phyloP scores from a whole-genome alignment of 495 filamentous ascomycete genomes.

The Cercophora sp. region DNA sequence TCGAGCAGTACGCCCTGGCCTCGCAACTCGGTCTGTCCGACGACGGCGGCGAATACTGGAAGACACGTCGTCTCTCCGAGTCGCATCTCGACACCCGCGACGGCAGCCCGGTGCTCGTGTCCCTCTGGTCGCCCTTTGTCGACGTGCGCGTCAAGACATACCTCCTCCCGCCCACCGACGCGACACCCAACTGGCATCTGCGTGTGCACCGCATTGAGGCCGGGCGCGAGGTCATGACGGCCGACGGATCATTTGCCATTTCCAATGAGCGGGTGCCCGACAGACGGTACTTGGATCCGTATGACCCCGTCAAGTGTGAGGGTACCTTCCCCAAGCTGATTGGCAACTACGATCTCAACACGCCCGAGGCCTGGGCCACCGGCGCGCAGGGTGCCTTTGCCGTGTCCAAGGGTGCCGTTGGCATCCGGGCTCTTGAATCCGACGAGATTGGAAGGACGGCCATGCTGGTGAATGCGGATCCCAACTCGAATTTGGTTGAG shows the following conservation, averaged over 20 bases:
- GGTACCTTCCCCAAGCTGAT: conserved; percentile 50
- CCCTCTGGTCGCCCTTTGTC: conserved; percentile 61
- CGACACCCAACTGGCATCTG: conserved; percentile 63
- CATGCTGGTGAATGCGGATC: conserved; percentile 65
- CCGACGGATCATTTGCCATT: conserved; percentile 69
- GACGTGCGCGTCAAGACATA: conserved; percentile 63
- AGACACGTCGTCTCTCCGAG: conserved; percentile 59
- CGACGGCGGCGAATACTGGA: conserved; percentile 76
- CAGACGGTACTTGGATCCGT: conserved; percentile 55
- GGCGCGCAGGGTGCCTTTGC: conserved; percentile 55
- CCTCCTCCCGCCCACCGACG: conserved; percentile 54
- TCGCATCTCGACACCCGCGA: conserved; percentile 52
- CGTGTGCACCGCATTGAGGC: conserved; percentile 55
- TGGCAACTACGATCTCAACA: conserved; percentile 52
- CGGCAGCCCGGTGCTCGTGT: conserved; percentile 54
- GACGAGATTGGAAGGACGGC: conserved; percentile 41
- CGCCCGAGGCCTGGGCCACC: conserved; percentile 53
- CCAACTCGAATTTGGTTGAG: conserved; percentile 72
- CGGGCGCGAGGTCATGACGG: conserved; percentile 58
- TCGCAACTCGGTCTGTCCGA: conserved; percentile 72
- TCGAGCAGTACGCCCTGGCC: conserved; percentile 72
- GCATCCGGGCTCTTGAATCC: conserved; percentile 57
- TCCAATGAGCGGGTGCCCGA: conserved; percentile 55
- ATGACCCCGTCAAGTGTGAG: conserved; percentile 40
- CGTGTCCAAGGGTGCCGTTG: conserved; percentile 62